A percentile compares a stretch with the other conserved stretches of the same genome.
phyloP scores from a whole-genome alignment of 2,329 filamentous ascomycete genomes.

The Trichoderma semiorbis region DNA sequence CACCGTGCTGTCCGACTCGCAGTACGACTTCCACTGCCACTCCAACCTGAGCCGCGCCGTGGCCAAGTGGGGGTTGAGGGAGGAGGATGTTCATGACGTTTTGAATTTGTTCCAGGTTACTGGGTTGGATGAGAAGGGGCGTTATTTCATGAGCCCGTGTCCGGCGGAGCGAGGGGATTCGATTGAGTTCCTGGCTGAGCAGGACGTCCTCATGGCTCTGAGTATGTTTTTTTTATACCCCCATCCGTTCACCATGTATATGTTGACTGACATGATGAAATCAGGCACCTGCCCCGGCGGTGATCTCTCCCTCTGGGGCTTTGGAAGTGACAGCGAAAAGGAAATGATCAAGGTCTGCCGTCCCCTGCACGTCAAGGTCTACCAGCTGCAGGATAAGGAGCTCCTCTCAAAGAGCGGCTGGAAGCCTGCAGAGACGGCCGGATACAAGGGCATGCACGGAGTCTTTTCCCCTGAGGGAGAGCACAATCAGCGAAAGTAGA shows the following conservation, averaged over 20 bases:
- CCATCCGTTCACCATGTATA: not conserved
- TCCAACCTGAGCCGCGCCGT: constrained; percentile 76
- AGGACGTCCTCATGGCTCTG: constrained; percentile 63
- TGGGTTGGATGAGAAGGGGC: constrained; percentile 65
- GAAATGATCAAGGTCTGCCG: constrained; percentile 69
- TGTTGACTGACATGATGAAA: not conserved
- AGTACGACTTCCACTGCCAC: constrained; percentile 81
- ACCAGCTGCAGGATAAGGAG: constrained; percentile 52
- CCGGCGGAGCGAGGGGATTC: constrained; percentile 55
- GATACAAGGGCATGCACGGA: constrained; percentile 65
- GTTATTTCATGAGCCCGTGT: constrained; percentile 71
- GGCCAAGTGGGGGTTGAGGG: constrained; percentile 62
- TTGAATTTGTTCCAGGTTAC: constrained; percentile 86
- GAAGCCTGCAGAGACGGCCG: constrained; percentile 57
- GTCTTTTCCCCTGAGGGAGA: constrained; percentile 30
- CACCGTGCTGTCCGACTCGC: constrained; percentile 63
- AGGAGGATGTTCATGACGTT: constrained; percentile 78
- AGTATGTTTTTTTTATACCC: constrained; percentile 36
- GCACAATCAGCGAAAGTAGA: not conserved
- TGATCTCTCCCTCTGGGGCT: constrained; percentile 78
- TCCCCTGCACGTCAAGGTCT: constrained; percentile 72
- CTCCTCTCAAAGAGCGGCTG: constrained; percentile 55
- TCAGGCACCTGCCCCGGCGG: constrained; percentile 72
- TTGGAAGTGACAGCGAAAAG: constrained; percentile 63
- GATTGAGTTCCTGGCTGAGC: constrained; percentile 77